Evolutionary conservation across 371 early-diverging fungal species (phyloP).

Genomic region (Syncephalastrum monosporum): DNA sequence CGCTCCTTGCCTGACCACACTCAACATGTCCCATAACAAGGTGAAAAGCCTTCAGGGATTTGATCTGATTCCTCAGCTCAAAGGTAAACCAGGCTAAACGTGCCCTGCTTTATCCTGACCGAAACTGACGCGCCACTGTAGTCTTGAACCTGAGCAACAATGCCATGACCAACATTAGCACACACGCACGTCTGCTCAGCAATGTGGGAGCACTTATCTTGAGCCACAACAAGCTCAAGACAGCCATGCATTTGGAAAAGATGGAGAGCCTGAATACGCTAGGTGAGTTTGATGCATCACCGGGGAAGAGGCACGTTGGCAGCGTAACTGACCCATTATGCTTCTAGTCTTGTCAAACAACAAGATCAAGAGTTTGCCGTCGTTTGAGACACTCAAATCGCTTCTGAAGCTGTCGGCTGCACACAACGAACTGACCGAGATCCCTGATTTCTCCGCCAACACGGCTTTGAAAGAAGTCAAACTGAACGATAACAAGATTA

Average conservation of each 20-base stretch:
- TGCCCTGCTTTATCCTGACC: constrained; percentile 1
- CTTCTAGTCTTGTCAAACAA: constrained; percentile 78
- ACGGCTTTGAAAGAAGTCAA: constrained; percentile 70
- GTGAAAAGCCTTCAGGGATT: constrained; percentile 63
- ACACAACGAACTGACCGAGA: constrained; percentile 65
- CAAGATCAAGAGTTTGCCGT: constrained; percentile 58
- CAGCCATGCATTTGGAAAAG: constrained; percentile 44
- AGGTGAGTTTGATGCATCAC: constrained; percentile 31
- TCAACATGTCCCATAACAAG: constrained; percentile 68
- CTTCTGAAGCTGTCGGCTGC: constrained; percentile 77
- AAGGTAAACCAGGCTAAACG: constrained; percentile 46
- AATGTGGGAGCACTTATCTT: constrained; percentile 81
- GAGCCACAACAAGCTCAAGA: constrained; percentile 70
- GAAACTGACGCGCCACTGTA: constrained; percentile 11
- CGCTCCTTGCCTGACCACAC: constrained; percentile 55
- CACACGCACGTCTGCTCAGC: constrained; percentile 53
- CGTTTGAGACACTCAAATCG: constrained; percentile 51
- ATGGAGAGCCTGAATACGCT: constrained; percentile 71
- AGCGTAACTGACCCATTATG: neutral
- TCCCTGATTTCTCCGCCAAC: constrained; percentile 68
- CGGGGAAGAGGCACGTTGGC: neutral
- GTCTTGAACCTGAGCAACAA: constrained; percentile 81
- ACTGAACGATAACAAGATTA: constrained; percentile 76
- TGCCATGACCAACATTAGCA: constrained; percentile 61
- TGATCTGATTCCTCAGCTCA: constrained; percentile 56